These are phyloP conservation scores for Clarireedia monteithiana DNA, from an alignment of 2,329 filamentous ascomycete species.

Conservation along the genomic window DNA sequence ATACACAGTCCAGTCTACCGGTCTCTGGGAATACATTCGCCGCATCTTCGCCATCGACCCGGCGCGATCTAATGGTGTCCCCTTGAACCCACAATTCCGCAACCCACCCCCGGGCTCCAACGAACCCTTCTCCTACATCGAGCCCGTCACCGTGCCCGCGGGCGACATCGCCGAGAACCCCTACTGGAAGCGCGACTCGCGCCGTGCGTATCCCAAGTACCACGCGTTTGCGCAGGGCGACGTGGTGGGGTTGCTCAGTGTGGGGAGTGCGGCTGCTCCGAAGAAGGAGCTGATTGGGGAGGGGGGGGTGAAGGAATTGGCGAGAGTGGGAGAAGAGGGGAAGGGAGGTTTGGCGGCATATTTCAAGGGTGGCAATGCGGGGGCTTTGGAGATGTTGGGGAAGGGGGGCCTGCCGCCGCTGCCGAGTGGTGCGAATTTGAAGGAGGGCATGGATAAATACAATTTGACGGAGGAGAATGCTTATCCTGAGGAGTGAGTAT, in stretches of 20 bases:
- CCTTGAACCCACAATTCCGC: conserved; percentile 87
- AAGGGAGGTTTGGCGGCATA: conserved; percentile 65
- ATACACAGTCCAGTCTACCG: conserved; percentile 87
- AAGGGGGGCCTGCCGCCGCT: conserved; percentile 78
- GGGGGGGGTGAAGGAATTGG: conserved; percentile 63
- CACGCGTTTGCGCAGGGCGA: conserved; percentile 79
- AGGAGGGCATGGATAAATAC: conserved; percentile 60
- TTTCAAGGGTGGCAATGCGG: conserved; percentile 57
- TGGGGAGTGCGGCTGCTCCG: conserved; percentile 74
- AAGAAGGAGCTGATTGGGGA: conserved; percentile 79
- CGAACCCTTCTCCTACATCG: conserved; percentile 66
- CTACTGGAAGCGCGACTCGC: conserved; percentile 91
- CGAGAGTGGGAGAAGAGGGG: conserved; percentile 68
- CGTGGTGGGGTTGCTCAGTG: conserved; percentile 73
- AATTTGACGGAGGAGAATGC: conserved; percentile 55
- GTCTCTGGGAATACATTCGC: conserved; percentile 81
- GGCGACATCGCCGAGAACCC: conserved; percentile 85
- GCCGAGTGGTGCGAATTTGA: conserved; percentile 55
- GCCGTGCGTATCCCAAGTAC: conserved; percentile 72
- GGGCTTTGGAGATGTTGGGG: conserved; percentile 54
- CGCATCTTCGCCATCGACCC: conserved; percentile 73
- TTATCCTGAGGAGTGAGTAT: conserved; percentile 61
- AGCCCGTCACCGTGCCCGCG: conserved; percentile 77
- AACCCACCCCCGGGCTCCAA: conserved; percentile 71
- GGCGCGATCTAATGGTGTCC: conserved; percentile 83